These are phyloP conservation scores for Rhodamnia argentea DNA, from an alignment of 345 rosid species.

Conservation along the genomic window DNA sequence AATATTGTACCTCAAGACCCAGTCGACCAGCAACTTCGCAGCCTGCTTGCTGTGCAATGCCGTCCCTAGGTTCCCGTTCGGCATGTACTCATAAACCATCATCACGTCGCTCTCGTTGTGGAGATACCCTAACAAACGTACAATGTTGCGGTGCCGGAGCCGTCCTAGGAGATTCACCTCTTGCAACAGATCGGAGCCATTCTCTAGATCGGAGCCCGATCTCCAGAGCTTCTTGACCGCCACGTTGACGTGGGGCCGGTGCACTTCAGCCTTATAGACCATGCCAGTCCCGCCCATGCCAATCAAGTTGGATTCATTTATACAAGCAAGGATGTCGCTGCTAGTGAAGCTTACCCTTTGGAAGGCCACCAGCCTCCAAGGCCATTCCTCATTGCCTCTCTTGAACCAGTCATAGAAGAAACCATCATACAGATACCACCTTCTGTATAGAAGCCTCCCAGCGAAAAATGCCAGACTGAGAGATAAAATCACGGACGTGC, in stretches of 20 bases:
- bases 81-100: constrained; percentile 81
- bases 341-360: constrained; percentile 70
- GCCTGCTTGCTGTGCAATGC: constrained; percentile 66
- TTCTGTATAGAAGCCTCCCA: constrained; percentile 47
- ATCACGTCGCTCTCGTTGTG: constrained; percentile 72
- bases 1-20: constrained; percentile 82
- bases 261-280: constrained; percentile 83
- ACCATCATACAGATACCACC: constrained; percentile 66
- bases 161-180: constrained; percentile 76
- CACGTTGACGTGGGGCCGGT: constrained; percentile 45
- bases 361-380: constrained; percentile 84
- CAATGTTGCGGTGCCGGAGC: constrained; percentile 80
- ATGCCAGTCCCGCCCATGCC: constrained; percentile 95
- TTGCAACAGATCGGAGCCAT: constrained; percentile 48
- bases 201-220: constrained; percentile 41
- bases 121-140: constrained; percentile 61
- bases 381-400: constrained; percentile 66
- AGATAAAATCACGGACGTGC: constrained; percentile 33
- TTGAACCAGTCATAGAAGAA: constrained; percentile 40
- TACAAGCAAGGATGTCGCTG: constrained; percentile 56
- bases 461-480: constrained; percentile 37
- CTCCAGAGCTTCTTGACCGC: constrained; percentile 95
- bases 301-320: constrained; percentile 67
- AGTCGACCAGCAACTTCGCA: constrained; percentile 61
- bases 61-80: constrained; percentile 69